Evolutionary conservation across 129 eudicot species (phyloP).

Genomic region (Flaveria robusta): DNA sequence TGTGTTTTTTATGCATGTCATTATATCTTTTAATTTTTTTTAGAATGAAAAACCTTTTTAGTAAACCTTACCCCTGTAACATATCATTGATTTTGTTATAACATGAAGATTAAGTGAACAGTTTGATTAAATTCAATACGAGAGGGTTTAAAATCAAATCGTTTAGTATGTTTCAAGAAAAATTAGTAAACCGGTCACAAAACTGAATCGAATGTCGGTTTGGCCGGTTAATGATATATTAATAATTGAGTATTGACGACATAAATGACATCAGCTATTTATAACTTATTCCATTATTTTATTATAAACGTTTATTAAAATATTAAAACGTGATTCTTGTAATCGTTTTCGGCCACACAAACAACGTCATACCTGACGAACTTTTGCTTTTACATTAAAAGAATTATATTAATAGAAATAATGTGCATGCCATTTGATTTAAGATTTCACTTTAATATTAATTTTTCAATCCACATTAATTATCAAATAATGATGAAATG

Average conservation of each 20-base stretch:
- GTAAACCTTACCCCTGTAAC: too few species aligned
- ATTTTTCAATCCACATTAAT: background rate
- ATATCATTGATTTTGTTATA: too few species aligned
- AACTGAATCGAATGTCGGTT: background rate
- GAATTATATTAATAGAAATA: background rate
- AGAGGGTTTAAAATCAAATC: too few species aligned
- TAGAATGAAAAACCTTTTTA: too few species aligned
- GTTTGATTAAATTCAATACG: too few species aligned
- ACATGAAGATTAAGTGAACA: too few species aligned
- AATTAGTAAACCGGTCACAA: too few species aligned
- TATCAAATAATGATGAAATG: background rate
- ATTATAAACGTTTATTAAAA: slow-evolving; percentile 11
- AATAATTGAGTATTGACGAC: slow-evolving; percentile 18
- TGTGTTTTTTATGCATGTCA: too few species aligned
- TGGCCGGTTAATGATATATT: too few species aligned
- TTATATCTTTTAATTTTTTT: too few species aligned
- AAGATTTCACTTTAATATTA: slow-evolving; percentile 13
- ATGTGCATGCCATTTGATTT: slow-evolving; percentile 5
- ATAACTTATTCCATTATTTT: slow-evolving; percentile 10
- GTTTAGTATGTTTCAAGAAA: too few species aligned
- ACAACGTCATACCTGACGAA: slow-evolving; percentile 39
- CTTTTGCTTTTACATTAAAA: slow-evolving; percentile 11
- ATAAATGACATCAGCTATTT: slow-evolving; percentile 22
- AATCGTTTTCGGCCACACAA: slow-evolving; percentile 24
- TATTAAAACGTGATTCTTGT: slow-evolving; percentile 20